These are phyloP conservation scores for Phytophthora pinifolia DNA, from an alignment of 352 stramenopile species.

Conservation along the genomic window DNA sequence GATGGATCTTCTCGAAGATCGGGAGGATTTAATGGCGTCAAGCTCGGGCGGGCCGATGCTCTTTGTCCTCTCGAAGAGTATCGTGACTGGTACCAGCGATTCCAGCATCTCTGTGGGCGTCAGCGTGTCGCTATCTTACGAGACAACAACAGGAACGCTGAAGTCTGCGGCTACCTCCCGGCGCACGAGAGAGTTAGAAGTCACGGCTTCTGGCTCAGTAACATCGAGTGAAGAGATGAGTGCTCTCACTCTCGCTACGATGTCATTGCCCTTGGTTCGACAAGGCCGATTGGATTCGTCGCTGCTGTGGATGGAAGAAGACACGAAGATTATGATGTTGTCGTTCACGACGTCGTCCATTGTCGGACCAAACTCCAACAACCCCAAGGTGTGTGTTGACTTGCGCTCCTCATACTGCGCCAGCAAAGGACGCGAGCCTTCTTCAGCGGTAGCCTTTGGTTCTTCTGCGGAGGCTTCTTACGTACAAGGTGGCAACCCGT, in stretches of 20 bases:
- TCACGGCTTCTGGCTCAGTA: slow-evolving; percentile 33
- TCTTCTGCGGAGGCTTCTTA: slow-evolving; percentile 45
- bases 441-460: slow-evolving; percentile 53
- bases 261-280: slow-evolving; percentile 48
- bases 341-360: slow-evolving; percentile 81
- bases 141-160: slow-evolving; percentile 41
- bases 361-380: slow-evolving; percentile 54
- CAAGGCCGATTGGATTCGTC: slow-evolving; percentile 62
- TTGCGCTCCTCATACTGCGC: slow-evolving; percentile 52
- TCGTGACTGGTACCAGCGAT: slow-evolving; percentile 50
- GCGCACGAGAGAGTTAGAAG: slow-evolving; percentile 45
- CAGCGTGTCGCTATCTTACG: slow-evolving; percentile 56
- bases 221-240: slow-evolving; percentile 34
- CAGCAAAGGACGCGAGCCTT: slow-evolving; percentile 45
- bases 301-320: slow-evolving; percentile 72
- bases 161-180: slow-evolving; percentile 36
- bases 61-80: slow-evolving; percentile 60
- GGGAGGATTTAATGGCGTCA: slow-evolving; percentile 48
- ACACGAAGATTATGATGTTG: slow-evolving; percentile 63
- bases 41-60: slow-evolving; percentile 49
- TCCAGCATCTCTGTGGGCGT: slow-evolving; percentile 39
- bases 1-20: slow-evolving; percentile 58
- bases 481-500: slow-evolving; percentile 77
- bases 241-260: slow-evolving; percentile 58
- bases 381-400: slow-evolving; percentile 73